Evolutionary conservation across 2,329 filamentous ascomycete species (phyloP), one percentile per base, ranked within the genome.

Genomic region (Pseudomassariella vexata): DNA sequence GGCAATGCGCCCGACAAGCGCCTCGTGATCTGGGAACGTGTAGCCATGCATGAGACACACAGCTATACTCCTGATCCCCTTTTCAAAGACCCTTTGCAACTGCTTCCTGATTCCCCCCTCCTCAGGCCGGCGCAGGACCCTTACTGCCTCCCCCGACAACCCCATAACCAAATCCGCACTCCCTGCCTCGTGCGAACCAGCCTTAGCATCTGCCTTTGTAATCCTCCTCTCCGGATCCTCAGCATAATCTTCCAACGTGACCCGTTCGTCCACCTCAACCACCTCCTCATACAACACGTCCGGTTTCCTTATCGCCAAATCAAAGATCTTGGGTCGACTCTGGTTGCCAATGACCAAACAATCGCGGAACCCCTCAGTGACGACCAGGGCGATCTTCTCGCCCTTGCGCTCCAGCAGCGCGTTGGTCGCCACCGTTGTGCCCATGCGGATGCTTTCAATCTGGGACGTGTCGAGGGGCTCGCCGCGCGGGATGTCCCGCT

Each of bases 391-490:
- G 52, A 92, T 90, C 46, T 77, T 79, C 62, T 94, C 88, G 28
- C 89, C 89, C 58, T 95, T 95, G 36, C 89, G 70, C 59, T 95
- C 89, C 3, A 95, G 69, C 35, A 95, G 62, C 0, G 89, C 89
- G 56, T 95, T 95, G 1, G 89, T 95, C 8, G 89, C 89, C 9
- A 95, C 88, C 0, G 89, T 95, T 2, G 89, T 95, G 26, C 89
- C 89, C 89, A 95, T 95, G 28, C 89, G 82, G 54, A 95, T 95
- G 34, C 84, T 88, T 46, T 92, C 85, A 46, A 95, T 94, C 50
- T 79, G 64, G 12, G 79, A 76, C 1, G 88, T 95, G 56, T 95
- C 87, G 7, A 95, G 65, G 1, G 83, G 66, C 53, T 88, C 68
- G 17, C 86, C 87, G 28, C 88, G 79, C 4, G 85, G 85, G 26